Percentiles rank a stretch among this genome's conserved stretches.
These are phyloP conservation scores for Fusarium tuaranense DNA, from an alignment of 2,329 filamentous ascomycete genomes.

Conservation along the genomic window DNA sequence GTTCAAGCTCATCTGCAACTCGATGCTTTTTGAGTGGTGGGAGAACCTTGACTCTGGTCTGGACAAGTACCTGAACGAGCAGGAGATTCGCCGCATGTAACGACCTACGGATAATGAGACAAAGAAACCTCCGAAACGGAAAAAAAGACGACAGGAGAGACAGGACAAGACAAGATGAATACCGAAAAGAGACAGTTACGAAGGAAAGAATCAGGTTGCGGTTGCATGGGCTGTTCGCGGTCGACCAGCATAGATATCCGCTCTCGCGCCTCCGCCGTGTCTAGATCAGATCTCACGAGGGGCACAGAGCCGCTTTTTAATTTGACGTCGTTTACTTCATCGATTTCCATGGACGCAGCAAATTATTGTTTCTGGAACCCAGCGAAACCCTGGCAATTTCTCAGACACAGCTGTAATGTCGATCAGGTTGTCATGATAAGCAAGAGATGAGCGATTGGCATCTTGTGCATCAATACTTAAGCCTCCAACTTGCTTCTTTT, in stretches of 20 bases:
- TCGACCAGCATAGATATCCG: constrained; percentile 47
- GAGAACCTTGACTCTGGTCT: constrained; percentile 82
- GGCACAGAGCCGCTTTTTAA: constrained; percentile 31
- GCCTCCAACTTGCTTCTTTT: constrained; percentile 11
- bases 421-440: background rate
- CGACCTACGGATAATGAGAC: constrained; percentile 10
- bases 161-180: background rate
- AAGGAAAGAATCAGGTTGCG: constrained; percentile 2
- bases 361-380: background rate
- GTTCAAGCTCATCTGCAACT: constrained; percentile 99
- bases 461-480: background rate
- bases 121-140: constrained; percentile 5
- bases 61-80: constrained; percentile 88
- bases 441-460: background rate
- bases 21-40: constrained; percentile 99
- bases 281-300: constrained; percentile 5
- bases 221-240: constrained; percentile 30
- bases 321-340: constrained; percentile 34
- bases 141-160: background rate
- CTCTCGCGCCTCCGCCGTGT: constrained; percentile 21
- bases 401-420: background rate
- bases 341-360: background rate
- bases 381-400: background rate
- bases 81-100: constrained; percentile 83
- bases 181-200: constrained; percentile 6